Base-by-base conservation (phyloP, 2,329 filamentous ascomycete species). In the Albophoma yamanashiensis region DNA sequence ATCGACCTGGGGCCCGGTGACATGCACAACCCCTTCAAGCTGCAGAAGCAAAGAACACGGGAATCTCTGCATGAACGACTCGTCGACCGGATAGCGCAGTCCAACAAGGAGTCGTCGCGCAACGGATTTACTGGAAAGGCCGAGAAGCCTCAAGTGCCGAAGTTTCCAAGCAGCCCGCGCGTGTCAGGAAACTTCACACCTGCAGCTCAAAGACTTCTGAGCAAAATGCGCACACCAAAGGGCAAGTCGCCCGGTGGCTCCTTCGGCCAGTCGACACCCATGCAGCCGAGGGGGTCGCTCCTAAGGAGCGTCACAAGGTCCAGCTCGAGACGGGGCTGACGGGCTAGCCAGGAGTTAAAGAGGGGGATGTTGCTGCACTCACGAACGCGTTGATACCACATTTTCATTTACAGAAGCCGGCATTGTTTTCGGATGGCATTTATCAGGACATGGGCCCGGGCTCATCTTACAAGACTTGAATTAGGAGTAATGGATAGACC, bases 11-110 rank as follows among this genome's bases (percentile, higher is more conserved):
- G 85, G 1, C 76, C 81, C 12, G 80, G 82, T 17, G 81, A 86
- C 67, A 73, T 82, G n/a, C 83, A 83, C 1, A 95, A 89, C 64
- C 92, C 91, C 0, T 97, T 97, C 73, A 86, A 85, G 61, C 83
- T 97, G 55, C 82, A 86, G 64, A 86, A 91, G 59, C 85, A 88
- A 58, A 85, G 89, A 58, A 85, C 82, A 63, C 81, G 93, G 43
- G 94, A 97, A 75, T 86, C 85, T 42, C 76, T 97, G 36, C 92
- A 95, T 71, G 86, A 93, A 67, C 84, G 87, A 42, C 91, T 97
- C 82, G 92, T 97, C 2, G 92, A 96, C 63, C 85, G 85, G 58
- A 89, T 90, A 27, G 84, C 89, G 15, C 85, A 85, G 67, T 88
- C 82, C 3, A 92, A 92, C 70, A 83, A 87, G 57, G 79, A 81